Percentiles rank a stretch among this genome's conserved stretches.
Conservation (phyloP, 2,329 filamentous ascomycete genomes). For the Apiospora phragmitis region DNA sequence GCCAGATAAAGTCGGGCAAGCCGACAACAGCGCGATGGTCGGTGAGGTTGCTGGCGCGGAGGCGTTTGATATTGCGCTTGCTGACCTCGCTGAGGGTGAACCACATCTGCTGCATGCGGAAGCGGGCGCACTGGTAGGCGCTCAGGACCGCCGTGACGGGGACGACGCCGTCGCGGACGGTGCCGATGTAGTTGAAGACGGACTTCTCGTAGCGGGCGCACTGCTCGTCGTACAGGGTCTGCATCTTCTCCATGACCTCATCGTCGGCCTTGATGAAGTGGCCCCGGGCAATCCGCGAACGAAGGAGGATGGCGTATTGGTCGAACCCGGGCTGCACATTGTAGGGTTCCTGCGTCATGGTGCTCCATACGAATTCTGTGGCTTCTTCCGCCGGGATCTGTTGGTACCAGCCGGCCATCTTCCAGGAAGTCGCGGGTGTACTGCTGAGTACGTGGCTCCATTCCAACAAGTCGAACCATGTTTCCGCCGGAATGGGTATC, state of each 20-base stretch:
- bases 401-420: slow-evolving; percentile 28
- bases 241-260: slow-evolving; percentile 28
- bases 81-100: slow-evolving; percentile 31
- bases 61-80: slow-evolving; percentile 22
- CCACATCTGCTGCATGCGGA: slow-evolving; percentile 33
- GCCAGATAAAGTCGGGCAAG: slow-evolving; percentile 42
- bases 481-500: slow-evolving; percentile 53
- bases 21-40: slow-evolving; percentile 13
- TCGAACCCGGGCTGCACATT: slow-evolving; percentile 56
- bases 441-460: slow-evolving; percentile 63
- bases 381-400: slow-evolving; percentile 40
- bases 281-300: slow-evolving; percentile 33
- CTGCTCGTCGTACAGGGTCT: slow-evolving; percentile 28
- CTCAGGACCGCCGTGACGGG: slow-evolving; percentile 15
- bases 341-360: slow-evolving; percentile 61
- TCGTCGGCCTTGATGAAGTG: slow-evolving; percentile 19
- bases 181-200: slow-evolving; percentile 26
- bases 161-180: slow-evolving; percentile 24
- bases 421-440: slow-evolving; percentile 40
- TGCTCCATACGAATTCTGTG: slow-evolving; percentile 56
- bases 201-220: slow-evolving; percentile 25
- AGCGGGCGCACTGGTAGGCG: slow-evolving; percentile 27
- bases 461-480: slow-evolving; percentile 68
- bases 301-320: slow-evolving; percentile 53
- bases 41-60: slow-evolving; percentile 12